Percentiles rank a stretch among this genome's conserved stretches.
Conservation (phyloP, 371 early-diverging fungal species). For the Mucor piriformis region DNA sequence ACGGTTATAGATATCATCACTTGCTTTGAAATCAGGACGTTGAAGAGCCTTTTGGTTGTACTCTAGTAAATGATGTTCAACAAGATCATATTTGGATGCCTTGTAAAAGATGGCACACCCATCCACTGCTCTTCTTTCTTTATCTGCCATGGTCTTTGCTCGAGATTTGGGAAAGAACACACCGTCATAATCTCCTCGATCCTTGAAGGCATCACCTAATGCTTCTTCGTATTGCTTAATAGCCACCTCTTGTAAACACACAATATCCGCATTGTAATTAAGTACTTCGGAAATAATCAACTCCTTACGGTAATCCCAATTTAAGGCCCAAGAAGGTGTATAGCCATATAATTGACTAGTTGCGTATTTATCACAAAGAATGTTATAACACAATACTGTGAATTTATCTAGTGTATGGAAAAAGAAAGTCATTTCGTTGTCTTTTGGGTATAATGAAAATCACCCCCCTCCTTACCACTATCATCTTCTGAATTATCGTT, state of each 20-base stretch:
- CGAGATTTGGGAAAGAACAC: slow-evolving; percentile 95
- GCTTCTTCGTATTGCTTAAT: slow-evolving; percentile 81
- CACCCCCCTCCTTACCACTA: slow-evolving; percentile 21
- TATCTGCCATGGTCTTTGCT: slow-evolving; percentile 88
- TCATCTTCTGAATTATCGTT: slow-evolving; percentile 28
- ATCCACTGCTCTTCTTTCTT: slow-evolving; percentile 87
- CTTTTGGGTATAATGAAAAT: too few species aligned
- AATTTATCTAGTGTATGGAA: slow-evolving; percentile 65
- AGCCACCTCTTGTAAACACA: slow-evolving; percentile 97
- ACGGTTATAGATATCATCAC: slow-evolving; percentile 93
- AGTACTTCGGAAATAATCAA: slow-evolving; percentile 87
- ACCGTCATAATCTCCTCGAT: slow-evolving; percentile 85
- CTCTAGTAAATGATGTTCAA: slow-evolving; percentile 85
- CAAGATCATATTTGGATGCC: slow-evolving; percentile 70
- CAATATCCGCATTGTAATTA: slow-evolving; percentile 92
- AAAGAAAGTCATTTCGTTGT: too few species aligned
- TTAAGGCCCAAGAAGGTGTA: slow-evolving; percentile 96
- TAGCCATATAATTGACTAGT: slow-evolving; percentile 87
- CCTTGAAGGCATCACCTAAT: slow-evolving; percentile 73
- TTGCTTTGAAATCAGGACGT: slow-evolving; percentile 84
- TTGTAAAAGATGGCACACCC: slow-evolving; percentile 98
- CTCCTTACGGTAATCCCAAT: slow-evolving; percentile 94
- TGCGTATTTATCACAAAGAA: slow-evolving; percentile 91
- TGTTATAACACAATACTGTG: slow-evolving; percentile 94
- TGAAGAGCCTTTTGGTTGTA: slow-evolving; percentile 92